phyloP scores from a whole-genome alignment of 306 rosid genomes.

The Begonia loranthoides region DNA sequence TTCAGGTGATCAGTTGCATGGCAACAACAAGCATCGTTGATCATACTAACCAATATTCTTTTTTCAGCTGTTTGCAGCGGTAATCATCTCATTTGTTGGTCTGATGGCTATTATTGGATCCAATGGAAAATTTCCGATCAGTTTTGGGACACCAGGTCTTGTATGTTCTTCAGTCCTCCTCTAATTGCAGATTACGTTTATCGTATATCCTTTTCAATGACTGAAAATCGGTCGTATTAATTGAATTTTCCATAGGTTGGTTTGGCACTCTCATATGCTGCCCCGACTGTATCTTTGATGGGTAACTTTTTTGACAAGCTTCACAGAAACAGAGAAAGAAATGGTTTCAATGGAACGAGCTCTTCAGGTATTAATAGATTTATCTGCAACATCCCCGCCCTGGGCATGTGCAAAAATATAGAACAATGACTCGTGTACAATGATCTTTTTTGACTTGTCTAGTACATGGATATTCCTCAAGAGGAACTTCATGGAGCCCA shows the following conservation, averaged over 20 bases:
- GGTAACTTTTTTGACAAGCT: constrained; percentile 84
- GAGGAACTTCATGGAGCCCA: constrained; percentile 56
- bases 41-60: constrained; percentile 6
- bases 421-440: constrained; percentile 3
- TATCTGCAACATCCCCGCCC: too few species aligned
- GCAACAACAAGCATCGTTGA: too few species aligned
- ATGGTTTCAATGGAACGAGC: constrained; percentile 95
- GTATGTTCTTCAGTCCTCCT: constrained; percentile 28
- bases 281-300: constrained; percentile 73
- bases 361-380: constrained; percentile 54
- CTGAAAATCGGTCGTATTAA: background rate
- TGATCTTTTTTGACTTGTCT: constrained; percentile 18
- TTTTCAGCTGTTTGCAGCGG: constrained; percentile 75
- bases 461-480: constrained; percentile 88
- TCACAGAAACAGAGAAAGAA: constrained; percentile 96
- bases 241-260: constrained; percentile 52
- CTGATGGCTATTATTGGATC: constrained; percentile 87
- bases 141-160: constrained; percentile 88
- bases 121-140: constrained; percentile 45
- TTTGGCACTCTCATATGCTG: constrained; percentile 83
- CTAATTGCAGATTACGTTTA: background rate
- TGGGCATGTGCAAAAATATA: background rate
- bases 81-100: constrained; percentile 68
- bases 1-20: too few species aligned
- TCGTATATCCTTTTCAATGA: background rate